These are phyloP conservation scores for Yamadazyma dushanensis DNA, from an alignment of 1,139 yeast genomes.

Conservation along the genomic window DNA sequence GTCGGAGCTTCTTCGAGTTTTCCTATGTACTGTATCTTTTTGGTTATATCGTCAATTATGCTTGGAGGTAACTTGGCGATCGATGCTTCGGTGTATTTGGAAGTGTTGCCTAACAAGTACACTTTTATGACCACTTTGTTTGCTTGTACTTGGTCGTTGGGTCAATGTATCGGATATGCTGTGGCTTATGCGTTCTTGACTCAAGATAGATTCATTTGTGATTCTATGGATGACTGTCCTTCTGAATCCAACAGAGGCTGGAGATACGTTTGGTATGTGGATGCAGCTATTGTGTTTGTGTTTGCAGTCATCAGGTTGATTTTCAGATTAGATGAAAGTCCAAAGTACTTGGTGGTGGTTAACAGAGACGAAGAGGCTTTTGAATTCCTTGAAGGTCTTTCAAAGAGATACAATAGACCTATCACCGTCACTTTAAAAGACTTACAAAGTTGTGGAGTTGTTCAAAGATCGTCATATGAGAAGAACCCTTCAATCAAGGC, in stretches of 20 bases:
- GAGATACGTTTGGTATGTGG: conserved; percentile 37
- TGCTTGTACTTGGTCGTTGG: conserved; percentile 40
- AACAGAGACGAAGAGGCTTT: conserved; percentile 37
- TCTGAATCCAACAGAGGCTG: conserved; percentile 33
- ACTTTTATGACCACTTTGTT: conserved; percentile 27
- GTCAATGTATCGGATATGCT: conserved; percentile 32
- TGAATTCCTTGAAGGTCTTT: conserved; percentile 26
- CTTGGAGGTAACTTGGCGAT: conserved; percentile 33
- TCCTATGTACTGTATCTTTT: conserved; percentile 28
- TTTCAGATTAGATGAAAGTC: conserved; percentile 32
- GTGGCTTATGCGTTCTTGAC: conserved; percentile 33
- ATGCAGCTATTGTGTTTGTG: conserved; percentile 30
- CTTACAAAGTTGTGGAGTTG: conserved; percentile 28
- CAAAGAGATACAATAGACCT: conserved; percentile 27
- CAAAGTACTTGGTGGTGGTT: conserved; percentile 34
- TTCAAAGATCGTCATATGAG: conserved; percentile 21
- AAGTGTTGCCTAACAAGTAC: conserved; percentile 23
- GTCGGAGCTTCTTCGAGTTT: conserved; percentile 31
- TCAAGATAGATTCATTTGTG: conserved; percentile 27
- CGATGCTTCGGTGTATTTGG: conserved; percentile 31
- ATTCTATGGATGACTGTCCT: conserved; percentile 28
- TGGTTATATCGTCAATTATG: conserved; percentile 24
- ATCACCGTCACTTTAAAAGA: conserved; percentile 31
- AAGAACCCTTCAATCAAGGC: conserved; percentile 16
- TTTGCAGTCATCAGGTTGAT: conserved; percentile 30